Evolutionary conservation across 2,329 filamentous ascomycete species (phyloP), one percentile per base, ranked within the genome.

Genomic region (Ophiostoma ips): DNA sequence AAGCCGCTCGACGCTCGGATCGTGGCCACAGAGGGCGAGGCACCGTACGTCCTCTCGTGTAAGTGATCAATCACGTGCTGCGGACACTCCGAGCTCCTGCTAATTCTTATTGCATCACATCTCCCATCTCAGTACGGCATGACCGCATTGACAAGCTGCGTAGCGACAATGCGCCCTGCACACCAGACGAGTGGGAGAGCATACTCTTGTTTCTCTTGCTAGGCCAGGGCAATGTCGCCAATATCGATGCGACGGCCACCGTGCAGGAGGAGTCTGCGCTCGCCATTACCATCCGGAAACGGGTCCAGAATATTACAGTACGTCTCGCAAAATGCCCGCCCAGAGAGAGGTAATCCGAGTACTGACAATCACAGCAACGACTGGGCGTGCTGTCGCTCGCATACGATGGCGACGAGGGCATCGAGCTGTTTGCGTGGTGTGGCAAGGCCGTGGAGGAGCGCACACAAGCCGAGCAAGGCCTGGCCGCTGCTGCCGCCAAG

Each of bases 391-490:
- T 89, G 53, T 67, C 70, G 5, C 66, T 88, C 3, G 64, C 67
- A 35, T 67, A 72, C 56, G 70, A 76, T 51, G 69, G 72, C 33
- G 71, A 76, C 40, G 74, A 79, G 53, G 74, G 75, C 54, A 72
- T 86, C 54, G 73, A 79, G 50, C 67, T 81, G 4, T 83, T 84
- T 54, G 77, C 84, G 50, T 89, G 84, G 84, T 84, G 81, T 52
- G 74, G 73, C 38, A 67, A 69, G 18, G 76, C 79, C 5, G 71
- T 76, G 10, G 65, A 73, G 50, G 67, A 71, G 16, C 68, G 73
- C 45, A 60, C 63, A 18, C 64, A 64, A 28, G 69, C 71, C 34
- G 66, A 70, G 45, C 61, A 68, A 40, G 65, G 71, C 15, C 62
- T 75, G 12, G 65, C 61, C 2, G 58, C 65, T 12, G 64, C 71